phyloP scores from a whole-genome alignment of 139 green algal species.

The Desmodesmus armatus region DNA sequence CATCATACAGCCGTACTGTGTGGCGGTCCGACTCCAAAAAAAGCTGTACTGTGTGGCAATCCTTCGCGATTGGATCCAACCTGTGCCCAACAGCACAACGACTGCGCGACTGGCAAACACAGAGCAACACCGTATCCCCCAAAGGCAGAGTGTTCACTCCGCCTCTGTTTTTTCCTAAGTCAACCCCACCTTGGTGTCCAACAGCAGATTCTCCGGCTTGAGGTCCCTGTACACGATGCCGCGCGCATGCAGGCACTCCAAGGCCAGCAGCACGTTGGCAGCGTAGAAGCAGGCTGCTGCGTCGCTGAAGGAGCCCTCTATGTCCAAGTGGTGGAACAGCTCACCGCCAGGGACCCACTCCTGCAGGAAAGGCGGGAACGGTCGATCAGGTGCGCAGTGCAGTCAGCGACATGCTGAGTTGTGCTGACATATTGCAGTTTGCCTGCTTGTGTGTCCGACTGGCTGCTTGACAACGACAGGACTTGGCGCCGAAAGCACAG shows the following conservation, averaged over 20 bases:
- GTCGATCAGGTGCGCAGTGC: neutral
- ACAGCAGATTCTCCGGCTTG: slow-evolving; percentile 90
- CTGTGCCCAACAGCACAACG: no score
- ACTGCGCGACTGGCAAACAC: no score
- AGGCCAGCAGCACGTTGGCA: slow-evolving; percentile 78
- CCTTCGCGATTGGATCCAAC: no score
- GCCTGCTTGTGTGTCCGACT: no score
- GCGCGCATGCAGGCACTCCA: slow-evolving; percentile 79
- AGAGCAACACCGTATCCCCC: no score
- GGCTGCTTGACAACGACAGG: no score
- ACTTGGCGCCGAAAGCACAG: no score
- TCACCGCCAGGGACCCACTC: slow-evolving; percentile 82
- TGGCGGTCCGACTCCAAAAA: neutral
- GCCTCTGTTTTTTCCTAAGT: no score
- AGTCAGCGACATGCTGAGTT: neutral
- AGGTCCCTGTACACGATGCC: slow-evolving; percentile 86
- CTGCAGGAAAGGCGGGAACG: slow-evolving; percentile 55
- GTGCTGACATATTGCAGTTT: no score
- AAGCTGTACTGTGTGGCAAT: no score
- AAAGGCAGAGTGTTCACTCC: no score
- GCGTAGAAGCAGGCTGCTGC: slow-evolving; percentile 78
- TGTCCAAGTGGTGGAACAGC: slow-evolving; percentile 83
- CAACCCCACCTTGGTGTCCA: slow-evolving; percentile 63
- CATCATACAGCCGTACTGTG: neutral
- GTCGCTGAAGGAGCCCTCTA: slow-evolving; percentile 72